A percentile compares a stretch with the other conserved stretches of the same genome.
Conservation (phyloP, 768 basidiomycete genomes). For the Lactifluus volemus region DNA sequence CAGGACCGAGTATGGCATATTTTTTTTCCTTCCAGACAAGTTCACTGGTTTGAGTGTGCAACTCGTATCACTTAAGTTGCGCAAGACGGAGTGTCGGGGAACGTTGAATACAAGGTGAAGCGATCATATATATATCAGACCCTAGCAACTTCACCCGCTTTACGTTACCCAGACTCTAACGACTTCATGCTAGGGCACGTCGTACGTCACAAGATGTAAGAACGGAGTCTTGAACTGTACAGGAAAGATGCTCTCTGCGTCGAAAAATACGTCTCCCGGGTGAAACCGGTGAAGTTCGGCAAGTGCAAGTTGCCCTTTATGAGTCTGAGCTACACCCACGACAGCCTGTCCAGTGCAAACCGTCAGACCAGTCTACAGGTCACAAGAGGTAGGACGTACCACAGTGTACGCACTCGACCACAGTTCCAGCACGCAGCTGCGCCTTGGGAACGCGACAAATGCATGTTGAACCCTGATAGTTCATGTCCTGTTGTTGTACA, state of each 20-base stretch:
- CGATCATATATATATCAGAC: too few relatives aligned
- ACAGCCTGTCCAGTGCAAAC: slow-evolving; percentile 51
- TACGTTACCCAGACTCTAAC: not conserved
- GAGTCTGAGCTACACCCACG: slow-evolving; percentile 90
- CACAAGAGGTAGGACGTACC: slow-evolving; percentile 45
- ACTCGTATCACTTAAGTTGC: too few relatives aligned
- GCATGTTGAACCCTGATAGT: slow-evolving; percentile 97
- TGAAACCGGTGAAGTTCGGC: not conserved
- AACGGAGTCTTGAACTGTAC: not conserved
- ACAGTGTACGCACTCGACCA: slow-evolving; percentile 96
- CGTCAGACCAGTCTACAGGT: not conserved
- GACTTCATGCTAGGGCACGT: not conserved
- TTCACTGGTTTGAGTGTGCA: too few relatives aligned
- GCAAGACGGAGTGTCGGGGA: too few relatives aligned
- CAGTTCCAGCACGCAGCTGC: slow-evolving; percentile 77
- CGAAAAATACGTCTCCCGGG: not conserved
- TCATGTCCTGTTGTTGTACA: slow-evolving; percentile 77
- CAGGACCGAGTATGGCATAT: too few relatives aligned
- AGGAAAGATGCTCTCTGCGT: not conserved
- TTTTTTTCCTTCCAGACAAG: too few relatives aligned
- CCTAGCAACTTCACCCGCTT: not conserved
- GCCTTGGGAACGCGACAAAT: slow-evolving; percentile 96
- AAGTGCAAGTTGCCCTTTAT: slow-evolving; percentile 25
- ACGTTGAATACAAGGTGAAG: too few relatives aligned
- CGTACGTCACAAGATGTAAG: not conserved